A percentile compares a stretch with the other conserved stretches of the same genome.
Conservation (phyloP, 139 green algal species). For the Dunaliella primolecta region DNA sequence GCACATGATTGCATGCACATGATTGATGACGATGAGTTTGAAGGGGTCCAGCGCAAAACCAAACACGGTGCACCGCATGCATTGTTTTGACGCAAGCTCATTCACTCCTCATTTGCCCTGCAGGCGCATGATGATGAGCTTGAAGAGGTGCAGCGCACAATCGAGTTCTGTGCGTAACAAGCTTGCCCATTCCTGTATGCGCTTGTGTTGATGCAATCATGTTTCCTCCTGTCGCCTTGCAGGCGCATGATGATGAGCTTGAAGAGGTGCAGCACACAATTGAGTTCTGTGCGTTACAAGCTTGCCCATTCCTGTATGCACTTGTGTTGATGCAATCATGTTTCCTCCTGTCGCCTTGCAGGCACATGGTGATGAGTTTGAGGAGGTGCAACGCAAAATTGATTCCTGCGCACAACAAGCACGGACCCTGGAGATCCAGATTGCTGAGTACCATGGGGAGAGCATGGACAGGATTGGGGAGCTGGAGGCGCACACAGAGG, state of each 20-base stretch:
- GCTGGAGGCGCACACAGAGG: not conserved
- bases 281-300: not conserved
- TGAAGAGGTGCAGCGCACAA: constrained; percentile 23
- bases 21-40: too few relatives aligned
- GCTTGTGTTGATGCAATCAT: too few relatives aligned
- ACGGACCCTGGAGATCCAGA: constrained; percentile 12
- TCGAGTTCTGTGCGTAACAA: constrained; percentile 6
- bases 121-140: constrained; percentile 27
- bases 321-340: too few relatives aligned
- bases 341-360: too few relatives aligned
- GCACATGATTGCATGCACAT: too few relatives aligned
- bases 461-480: constrained; percentile 8
- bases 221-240: too few relatives aligned
- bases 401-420: constrained; percentile 9
- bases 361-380: constrained; percentile 29
- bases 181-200: constrained; percentile 1
- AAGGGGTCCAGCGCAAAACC: too few relatives aligned
- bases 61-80: too few relatives aligned
- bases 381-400: constrained; percentile 25
- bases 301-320: too few relatives aligned
- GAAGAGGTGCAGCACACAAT: constrained; percentile 25
- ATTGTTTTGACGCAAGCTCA: constrained; percentile 1
- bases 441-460: constrained; percentile 13
- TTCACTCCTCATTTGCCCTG: too few relatives aligned
- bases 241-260: constrained; percentile 20